These are phyloP conservation scores for Dianthus caryophyllus DNA, from an alignment of 148 eudicot species.

Conservation along the genomic window DNA sequence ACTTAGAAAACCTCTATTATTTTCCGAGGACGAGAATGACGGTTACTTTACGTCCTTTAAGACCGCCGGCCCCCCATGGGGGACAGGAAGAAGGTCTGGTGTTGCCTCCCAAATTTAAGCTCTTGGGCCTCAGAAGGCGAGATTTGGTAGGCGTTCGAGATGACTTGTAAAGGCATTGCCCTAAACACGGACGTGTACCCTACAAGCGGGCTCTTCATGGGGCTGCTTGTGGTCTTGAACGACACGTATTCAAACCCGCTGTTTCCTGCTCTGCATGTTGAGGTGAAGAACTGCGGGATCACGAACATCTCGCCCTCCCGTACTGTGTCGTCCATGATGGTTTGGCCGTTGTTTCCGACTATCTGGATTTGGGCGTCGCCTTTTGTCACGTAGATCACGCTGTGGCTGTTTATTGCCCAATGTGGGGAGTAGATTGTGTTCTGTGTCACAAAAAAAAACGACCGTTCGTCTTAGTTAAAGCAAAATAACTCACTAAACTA, in stretches of 20 bases:
- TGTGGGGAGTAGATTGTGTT: constrained; percentile 53
- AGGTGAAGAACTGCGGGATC: constrained; percentile 52
- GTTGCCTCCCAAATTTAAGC: constrained; percentile 46
- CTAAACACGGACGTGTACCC: constrained; percentile 68
- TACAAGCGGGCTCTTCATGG: constrained; percentile 52
- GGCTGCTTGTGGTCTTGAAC: constrained; percentile 55
- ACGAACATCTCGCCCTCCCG: constrained; percentile 57
- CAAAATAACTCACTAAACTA: no score
- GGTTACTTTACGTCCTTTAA: background rate
- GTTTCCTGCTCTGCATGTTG: constrained; percentile 43
- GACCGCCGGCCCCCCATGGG: constrained; percentile 24
- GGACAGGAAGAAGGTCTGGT: constrained; percentile 42
- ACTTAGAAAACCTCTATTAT: background rate
- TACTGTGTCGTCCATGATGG: constrained; percentile 50
- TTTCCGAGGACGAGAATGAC: background rate
- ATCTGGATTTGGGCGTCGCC: constrained; percentile 58
- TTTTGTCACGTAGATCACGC: constrained; percentile 43
- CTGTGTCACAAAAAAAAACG: constrained; percentile 16
- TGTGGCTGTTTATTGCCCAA: constrained; percentile 63
- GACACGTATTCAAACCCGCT: constrained; percentile 56
- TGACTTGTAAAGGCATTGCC: constrained; percentile 58
- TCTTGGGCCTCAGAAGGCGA: constrained; percentile 44
- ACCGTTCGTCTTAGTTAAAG: no score
- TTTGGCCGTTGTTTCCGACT: constrained; percentile 41
- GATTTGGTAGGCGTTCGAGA: constrained; percentile 43